phyloP scores from a whole-genome alignment of 768 basidiomycete species.

The Boletellus ananas region DNA sequence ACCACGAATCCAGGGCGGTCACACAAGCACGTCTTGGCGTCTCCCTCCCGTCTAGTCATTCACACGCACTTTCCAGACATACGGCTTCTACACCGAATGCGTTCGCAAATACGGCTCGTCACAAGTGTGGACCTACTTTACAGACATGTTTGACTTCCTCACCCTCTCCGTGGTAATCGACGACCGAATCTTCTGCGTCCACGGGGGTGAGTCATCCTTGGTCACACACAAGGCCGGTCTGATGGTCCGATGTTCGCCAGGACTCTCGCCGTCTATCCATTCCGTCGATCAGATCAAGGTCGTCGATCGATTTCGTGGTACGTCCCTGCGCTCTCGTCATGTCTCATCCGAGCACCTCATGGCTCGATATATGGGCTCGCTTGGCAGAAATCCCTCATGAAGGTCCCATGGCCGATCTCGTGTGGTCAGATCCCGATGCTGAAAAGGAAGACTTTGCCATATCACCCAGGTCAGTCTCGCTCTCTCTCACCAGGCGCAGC shows the following conservation, averaged over 20 bases:
- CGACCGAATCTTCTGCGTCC: constrained; percentile 98
- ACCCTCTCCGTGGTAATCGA: constrained; percentile 98
- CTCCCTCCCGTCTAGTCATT: constrained; percentile 2
- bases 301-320: constrained; percentile 96
- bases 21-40: constrained; percentile 72
- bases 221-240: not conserved
- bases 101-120: constrained; percentile 95
- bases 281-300: constrained; percentile 99
- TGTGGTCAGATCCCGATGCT: constrained; percentile 99
- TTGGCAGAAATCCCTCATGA: constrained; percentile 93
- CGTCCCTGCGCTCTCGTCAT: constrained; percentile 19
- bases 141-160: constrained; percentile 99
- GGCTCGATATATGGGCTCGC: constrained; percentile 7
- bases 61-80: constrained; percentile 57
- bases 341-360: constrained; percentile 23
- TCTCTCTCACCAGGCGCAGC: no score
- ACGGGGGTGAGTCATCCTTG: constrained; percentile 65
- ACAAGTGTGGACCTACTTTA: constrained; percentile 98
- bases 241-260: constrained; percentile 37
- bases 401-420: constrained; percentile 98
- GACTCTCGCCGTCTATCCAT: constrained; percentile 95
- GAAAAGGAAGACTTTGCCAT: constrained; percentile 99
- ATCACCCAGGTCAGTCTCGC: constrained; percentile 75
- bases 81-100: constrained; percentile 99
- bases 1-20: constrained; percentile 96